A percentile compares a stretch with the other conserved stretches of the same genome.
Evolutionary conservation across 768 basidiomycete genomes (phyloP).

Genomic region (Boletus bicolor): DNA sequence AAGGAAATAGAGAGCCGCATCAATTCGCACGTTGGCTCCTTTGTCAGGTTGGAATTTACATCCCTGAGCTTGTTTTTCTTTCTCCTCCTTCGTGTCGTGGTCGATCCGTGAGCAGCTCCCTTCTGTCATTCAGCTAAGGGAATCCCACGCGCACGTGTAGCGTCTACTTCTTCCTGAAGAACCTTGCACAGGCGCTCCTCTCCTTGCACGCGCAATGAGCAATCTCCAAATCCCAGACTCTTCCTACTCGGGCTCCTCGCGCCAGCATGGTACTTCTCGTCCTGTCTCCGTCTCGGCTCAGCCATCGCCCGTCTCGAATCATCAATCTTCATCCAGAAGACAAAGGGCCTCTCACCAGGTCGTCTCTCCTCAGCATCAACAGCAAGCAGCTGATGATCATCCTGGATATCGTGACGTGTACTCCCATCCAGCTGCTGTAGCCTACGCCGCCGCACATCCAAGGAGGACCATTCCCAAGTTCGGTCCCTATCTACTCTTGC

Average conservation of each 20-base stretch:
- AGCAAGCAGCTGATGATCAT: constrained; percentile 40
- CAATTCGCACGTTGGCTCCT: constrained; percentile 29
- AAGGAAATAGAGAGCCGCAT: constrained; percentile 19
- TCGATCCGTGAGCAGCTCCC: constrained; percentile 15
- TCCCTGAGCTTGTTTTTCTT: constrained; percentile 11
- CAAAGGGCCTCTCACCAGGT: constrained; percentile 75
- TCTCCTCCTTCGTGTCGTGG: constrained; percentile 14
- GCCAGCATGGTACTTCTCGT: constrained; percentile 40
- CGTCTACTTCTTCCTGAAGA: constrained; percentile 1
- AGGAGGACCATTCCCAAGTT: constrained; percentile 88
- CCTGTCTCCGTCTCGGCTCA: constrained; percentile 60
- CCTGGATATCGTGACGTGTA: constrained; percentile 69
- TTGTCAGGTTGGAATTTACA: constrained; percentile 20
- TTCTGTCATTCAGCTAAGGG: constrained; percentile 19
- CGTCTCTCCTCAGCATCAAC: constrained; percentile 48
- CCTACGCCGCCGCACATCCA: constrained; percentile 80
- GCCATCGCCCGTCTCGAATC: constrained; percentile 42
- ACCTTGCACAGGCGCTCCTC: neutral
- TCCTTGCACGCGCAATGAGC: constrained; percentile 22
- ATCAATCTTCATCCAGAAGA: constrained; percentile 46
- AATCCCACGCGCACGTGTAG: constrained; percentile 19
- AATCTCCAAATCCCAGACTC: constrained; percentile 45
- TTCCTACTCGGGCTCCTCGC: constrained; percentile 44
- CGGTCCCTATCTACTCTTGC: constrained; percentile 91
- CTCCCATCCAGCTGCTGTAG: constrained; percentile 78